Evolutionary conservation across 257 asterid genomes (phyloP).

Genomic region (Parsonsia alboflavescens): DNA sequence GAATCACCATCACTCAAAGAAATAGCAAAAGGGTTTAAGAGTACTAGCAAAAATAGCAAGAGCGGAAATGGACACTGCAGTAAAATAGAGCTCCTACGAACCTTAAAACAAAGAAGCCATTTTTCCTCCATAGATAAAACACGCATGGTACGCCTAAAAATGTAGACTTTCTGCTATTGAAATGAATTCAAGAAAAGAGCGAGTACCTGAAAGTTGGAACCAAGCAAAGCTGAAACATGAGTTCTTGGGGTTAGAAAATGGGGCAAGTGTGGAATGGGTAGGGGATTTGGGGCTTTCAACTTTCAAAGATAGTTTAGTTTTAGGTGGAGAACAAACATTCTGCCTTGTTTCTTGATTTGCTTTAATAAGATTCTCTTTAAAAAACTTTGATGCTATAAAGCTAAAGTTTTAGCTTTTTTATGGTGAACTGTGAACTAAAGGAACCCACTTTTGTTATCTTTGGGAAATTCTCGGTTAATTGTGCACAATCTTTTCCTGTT

Average conservation of each 20-base stretch:
- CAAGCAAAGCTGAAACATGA: neutral
- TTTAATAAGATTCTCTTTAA: slow-evolving; percentile 9
- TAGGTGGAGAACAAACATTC: slow-evolving; percentile 35
- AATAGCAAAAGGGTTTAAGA: slow-evolving; percentile 19
- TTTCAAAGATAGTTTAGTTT: slow-evolving; percentile 10
- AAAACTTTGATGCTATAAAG: slow-evolving; percentile 2
- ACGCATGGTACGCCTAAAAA: neutral
- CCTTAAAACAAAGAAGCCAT: slow-evolving; percentile 20
- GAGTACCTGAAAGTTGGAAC: neutral
- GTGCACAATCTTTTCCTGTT: neutral
- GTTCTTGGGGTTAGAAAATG: neutral
- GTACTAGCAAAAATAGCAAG: slow-evolving; percentile 18
- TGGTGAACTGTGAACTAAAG: slow-evolving; percentile 26
- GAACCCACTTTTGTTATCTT: slow-evolving; percentile 22
- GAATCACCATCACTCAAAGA: slow-evolving; percentile 16
- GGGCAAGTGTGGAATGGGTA: neutral
- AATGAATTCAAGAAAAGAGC: neutral
- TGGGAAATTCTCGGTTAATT: slow-evolving; percentile 16
- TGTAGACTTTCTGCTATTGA: neutral
- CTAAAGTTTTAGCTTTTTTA: slow-evolving; percentile 1
- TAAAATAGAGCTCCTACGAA: slow-evolving; percentile 10
- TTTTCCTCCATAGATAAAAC: slow-evolving; percentile 25
- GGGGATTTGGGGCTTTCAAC: slow-evolving; percentile 5
- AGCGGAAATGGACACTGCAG: slow-evolving; percentile 13
- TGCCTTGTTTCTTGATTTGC: slow-evolving; percentile 21